Evolutionary conservation across 1,139 yeast genomes (phyloP).

Genomic region (Debaryomyces sp.): DNA sequence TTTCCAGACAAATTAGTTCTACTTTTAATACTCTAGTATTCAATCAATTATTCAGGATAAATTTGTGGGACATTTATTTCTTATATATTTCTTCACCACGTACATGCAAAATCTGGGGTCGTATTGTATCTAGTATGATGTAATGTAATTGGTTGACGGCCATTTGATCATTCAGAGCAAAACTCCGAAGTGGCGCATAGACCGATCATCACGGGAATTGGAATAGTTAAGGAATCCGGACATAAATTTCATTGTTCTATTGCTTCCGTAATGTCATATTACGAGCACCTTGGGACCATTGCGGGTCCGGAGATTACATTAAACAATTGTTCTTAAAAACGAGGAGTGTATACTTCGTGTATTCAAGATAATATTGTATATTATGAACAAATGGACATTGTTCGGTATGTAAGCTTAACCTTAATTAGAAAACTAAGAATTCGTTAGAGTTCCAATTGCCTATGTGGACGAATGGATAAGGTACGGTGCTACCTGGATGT

Average conservation of each 20-base stretch:
- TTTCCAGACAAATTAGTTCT: background rate
- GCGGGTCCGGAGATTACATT: slow-evolving; percentile 1
- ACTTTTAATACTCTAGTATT: background rate
- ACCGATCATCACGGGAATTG: background rate
- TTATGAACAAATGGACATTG: background rate
- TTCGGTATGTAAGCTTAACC: slow-evolving; percentile 1
- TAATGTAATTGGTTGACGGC: slow-evolving; percentile 2
- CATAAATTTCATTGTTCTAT: background rate
- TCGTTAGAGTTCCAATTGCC: background rate
- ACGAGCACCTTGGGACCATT: background rate
- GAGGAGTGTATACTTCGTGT: background rate
- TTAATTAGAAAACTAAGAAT: background rate
- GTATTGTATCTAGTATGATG: background rate
- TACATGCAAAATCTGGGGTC: slow-evolving; percentile 5
- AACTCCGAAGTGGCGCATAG: slow-evolving; percentile 4
- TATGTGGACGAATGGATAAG: background rate
- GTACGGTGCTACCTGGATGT: background rate
- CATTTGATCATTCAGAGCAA: slow-evolving; percentile 7
- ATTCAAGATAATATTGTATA: background rate
- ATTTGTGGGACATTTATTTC: background rate
- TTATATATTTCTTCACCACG: slow-evolving; percentile 2
- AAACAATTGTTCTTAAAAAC: background rate
- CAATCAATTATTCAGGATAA: background rate
- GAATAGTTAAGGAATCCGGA: background rate
- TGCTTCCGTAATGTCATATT: background rate